Evolutionary conservation across 768 basidiomycete species (phyloP).

Genomic region (Suillus variegatus): DNA sequence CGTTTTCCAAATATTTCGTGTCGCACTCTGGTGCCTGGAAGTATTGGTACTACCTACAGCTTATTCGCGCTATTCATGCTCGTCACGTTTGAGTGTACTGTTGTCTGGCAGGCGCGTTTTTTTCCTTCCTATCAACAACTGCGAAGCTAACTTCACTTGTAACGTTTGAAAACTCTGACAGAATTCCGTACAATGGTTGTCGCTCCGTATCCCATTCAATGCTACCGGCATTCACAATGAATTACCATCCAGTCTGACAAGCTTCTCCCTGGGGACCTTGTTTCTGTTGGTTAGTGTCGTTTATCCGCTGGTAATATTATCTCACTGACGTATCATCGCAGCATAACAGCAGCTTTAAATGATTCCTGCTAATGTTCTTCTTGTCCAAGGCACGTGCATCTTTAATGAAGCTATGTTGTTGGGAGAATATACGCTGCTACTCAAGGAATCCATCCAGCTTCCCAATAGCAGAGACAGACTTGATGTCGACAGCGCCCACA

Average conservation of each 20-base stretch:
- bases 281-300: slow-evolving; percentile 67
- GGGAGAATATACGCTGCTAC: slow-evolving; percentile 94
- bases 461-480: slow-evolving; percentile 72
- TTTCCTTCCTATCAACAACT: background rate
- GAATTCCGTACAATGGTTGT: slow-evolving; percentile 98
- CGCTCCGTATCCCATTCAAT: slow-evolving; percentile 83
- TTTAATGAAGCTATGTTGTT: slow-evolving; percentile 99
- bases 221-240: slow-evolving; percentile 83
- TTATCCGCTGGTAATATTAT: background rate
- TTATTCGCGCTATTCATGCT: slow-evolving; percentile 97
- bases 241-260: slow-evolving; percentile 77
- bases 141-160: slow-evolving; percentile 10
- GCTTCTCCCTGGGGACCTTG: slow-evolving; percentile 89
- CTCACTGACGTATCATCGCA: slow-evolving; percentile 25
- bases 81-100: slow-evolving; percentile 96
- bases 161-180: slow-evolving; percentile 91
- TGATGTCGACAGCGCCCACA: slow-evolving; percentile 85
- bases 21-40: slow-evolving; percentile 97
- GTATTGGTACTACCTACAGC: slow-evolving; percentile 92
- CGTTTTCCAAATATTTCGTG: slow-evolving; percentile 99
- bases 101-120: slow-evolving; percentile 88
- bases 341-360: slow-evolving; percentile 76
- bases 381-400: slow-evolving; percentile 89
- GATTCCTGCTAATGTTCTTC: slow-evolving; percentile 90
- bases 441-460: slow-evolving; percentile 94